Evolutionary conservation across 2,329 filamentous ascomycete genomes (phyloP).

Genomic region (Coniella vitis): DNA sequence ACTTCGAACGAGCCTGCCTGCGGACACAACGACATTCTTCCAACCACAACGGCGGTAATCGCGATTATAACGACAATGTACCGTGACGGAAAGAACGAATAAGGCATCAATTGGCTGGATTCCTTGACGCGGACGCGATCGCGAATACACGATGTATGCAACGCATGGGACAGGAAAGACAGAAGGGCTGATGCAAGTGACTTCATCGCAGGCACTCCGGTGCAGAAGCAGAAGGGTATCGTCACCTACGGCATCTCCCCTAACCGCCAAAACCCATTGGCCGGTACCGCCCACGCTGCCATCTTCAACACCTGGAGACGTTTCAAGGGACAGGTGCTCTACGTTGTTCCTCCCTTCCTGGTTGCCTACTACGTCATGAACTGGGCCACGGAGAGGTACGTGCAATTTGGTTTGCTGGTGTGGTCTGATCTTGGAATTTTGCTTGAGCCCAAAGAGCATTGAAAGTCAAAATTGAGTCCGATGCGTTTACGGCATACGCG

Average conservation of each 20-base stretch:
- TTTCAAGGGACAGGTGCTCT: constrained; percentile 79
- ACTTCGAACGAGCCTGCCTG: background rate
- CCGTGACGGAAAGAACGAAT: constrained; percentile 3
- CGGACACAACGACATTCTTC: background rate
- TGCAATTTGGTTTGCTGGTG: constrained; percentile 13
- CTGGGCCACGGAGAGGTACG: constrained; percentile 88
- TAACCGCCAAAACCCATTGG: constrained; percentile 85
- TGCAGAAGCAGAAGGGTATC: constrained; percentile 55
- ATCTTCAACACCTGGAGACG: constrained; percentile 95
- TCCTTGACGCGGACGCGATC: too few species aligned
- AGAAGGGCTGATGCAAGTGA: constrained; percentile 1
- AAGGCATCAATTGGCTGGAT: background rate
- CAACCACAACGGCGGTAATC: background rate
- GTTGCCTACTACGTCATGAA: constrained; percentile 75
- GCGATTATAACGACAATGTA: constrained; percentile 20
- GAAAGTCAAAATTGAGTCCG: too few species aligned
- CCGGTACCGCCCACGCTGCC: constrained; percentile 69
- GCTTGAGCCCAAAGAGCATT: too few species aligned
- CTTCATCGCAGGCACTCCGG: constrained; percentile 6
- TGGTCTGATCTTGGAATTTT: too few species aligned
- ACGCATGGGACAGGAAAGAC: too few species aligned
- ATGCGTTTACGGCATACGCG: background rate
- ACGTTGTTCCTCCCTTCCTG: constrained; percentile 74
- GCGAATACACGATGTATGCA: too few species aligned
- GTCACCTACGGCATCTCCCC: constrained; percentile 68